Base-by-base conservation (phyloP, 2,329 filamentous ascomycete genomes). In the Neodidymelliopsis sp. region DNA sequence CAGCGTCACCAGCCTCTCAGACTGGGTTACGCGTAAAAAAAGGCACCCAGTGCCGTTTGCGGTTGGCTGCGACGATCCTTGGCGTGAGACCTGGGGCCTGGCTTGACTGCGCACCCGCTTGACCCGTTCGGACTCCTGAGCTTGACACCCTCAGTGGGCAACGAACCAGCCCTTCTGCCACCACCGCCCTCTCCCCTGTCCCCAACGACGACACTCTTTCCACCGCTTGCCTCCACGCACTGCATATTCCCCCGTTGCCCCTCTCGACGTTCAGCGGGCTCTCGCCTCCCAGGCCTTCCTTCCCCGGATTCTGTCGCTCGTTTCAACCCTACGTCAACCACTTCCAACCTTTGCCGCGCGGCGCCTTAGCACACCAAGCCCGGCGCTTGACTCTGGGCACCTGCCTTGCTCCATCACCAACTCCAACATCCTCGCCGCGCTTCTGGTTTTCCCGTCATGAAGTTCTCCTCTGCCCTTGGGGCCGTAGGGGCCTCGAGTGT, bases 401-500 rank as follows among this genome's bases (percentile, higher is more conserved):
- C 45, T 51, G 37, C 37, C 36, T 43, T 39, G 37, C 41, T 25
- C 38, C 19, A 37, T 34, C 43, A 24, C 40, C 52, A 37, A 23
- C 30, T 20, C 30, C 40, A 41, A 29, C 37, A 46, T n/a, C n/a
- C n/a, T n/a, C n/a, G n/a, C 43, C 47, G 54, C 52, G 42, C 35
- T 50, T 36, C 31, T 42, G 39, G 57, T 39, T 33, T 40, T 24
- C 33, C 42, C 55, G 63, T 45, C 49, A 74, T 74, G 71, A 74
- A 69, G 65, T 59, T 73, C 51, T 46, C 56, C 27, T 62, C 65
- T 15, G 59, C 63, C 37, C 54, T 70, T 40, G 59, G 61, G 46
- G 70, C 62, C 35, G 19, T 73, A 25, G 61, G 65, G 33, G 65
- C 67, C 54, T 67, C 66, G 31, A 60, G 56, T 34, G 54, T 72